Evolutionary conservation across 371 early-diverging fungal genomes (phyloP).

Genomic region (Syncephalastrum racemosum): DNA sequence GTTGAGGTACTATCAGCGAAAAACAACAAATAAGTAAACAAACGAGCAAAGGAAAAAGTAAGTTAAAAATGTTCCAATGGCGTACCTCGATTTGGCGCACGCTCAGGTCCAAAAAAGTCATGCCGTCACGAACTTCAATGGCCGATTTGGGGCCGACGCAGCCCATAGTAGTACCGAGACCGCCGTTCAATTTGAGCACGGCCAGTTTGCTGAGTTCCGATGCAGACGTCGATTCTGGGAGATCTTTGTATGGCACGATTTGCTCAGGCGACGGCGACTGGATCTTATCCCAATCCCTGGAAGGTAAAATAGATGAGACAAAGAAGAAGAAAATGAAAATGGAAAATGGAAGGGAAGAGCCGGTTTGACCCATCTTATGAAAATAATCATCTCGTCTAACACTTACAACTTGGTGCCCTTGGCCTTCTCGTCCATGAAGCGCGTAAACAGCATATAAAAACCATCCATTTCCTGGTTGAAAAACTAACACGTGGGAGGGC

Average conservation of each 20-base stretch:
- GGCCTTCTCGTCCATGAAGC: slow-evolving; percentile 82
- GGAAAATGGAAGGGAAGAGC: slow-evolving; percentile 6
- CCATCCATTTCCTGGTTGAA: slow-evolving; percentile 75
- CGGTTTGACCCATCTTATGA: slow-evolving; percentile 1
- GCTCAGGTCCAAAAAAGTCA: slow-evolving; percentile 98
- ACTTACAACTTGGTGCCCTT: slow-evolving; percentile 86
- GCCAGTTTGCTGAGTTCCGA: slow-evolving; percentile 89
- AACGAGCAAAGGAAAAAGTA: neutral
- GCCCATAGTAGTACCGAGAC: slow-evolving; percentile 99
- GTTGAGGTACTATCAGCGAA: slow-evolving; percentile 78
- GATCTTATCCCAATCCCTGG: slow-evolving; percentile 91
- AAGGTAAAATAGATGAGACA: no score
- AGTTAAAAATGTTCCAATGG: neutral
- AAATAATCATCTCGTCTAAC: neutral
- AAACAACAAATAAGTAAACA: neutral
- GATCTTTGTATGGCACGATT: slow-evolving; percentile 75
- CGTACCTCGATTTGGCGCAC: slow-evolving; percentile 97
- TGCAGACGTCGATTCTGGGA: slow-evolving; percentile 53
- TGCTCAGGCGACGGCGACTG: slow-evolving; percentile 87
- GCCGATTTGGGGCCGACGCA: slow-evolving; percentile 99
- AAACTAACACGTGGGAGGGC: slow-evolving; percentile 11
- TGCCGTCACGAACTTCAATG: slow-evolving; percentile 97
- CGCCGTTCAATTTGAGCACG: slow-evolving; percentile 99
- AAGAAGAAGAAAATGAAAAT: neutral
- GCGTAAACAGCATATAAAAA: slow-evolving; percentile 88